These are phyloP conservation scores for Colletotrichum plurivorum DNA, from an alignment of 2,329 filamentous ascomycete species.

Conservation along the genomic window DNA sequence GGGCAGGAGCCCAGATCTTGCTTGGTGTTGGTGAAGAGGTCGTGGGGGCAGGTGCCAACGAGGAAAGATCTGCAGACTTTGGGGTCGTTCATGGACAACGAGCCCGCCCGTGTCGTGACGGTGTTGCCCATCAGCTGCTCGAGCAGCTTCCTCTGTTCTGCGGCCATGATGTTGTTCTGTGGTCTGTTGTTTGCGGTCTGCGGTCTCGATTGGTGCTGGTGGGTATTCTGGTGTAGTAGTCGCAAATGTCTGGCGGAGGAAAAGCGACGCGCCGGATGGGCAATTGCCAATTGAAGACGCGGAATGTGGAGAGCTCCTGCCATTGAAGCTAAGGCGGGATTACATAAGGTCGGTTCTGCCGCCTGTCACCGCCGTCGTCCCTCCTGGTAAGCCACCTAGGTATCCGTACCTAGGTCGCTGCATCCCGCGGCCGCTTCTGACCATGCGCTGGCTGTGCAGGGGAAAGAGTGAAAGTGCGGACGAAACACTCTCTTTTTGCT, in stretches of 20 bases:
- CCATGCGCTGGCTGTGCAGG: constrained; percentile 31
- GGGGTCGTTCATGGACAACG: constrained; percentile 87
- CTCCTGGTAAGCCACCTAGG: constrained; percentile 6
- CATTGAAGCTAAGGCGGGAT: constrained; percentile 3
- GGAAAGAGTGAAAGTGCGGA: constrained; percentile 37
- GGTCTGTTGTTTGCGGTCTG: background rate
- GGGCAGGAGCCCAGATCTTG: constrained; percentile 94
- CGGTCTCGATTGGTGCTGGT: background rate
- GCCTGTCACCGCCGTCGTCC: constrained; percentile 27
- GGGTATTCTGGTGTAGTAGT: background rate
- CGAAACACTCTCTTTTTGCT: constrained; percentile 35
- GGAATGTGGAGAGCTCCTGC: constrained; percentile 36
- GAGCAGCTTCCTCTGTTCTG: constrained; percentile 97
- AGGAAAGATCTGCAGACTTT: constrained; percentile 43
- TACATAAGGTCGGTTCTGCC: constrained; percentile 41
- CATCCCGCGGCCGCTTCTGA: constrained; percentile 34
- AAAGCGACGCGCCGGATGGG: constrained; percentile 35
- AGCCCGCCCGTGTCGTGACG: constrained; percentile 79
- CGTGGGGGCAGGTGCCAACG: constrained; percentile 55
- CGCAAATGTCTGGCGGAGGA: constrained; percentile 14
- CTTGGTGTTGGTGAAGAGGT: constrained; percentile 99
- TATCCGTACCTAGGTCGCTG: background rate
- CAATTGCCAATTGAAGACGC: constrained; percentile 25
- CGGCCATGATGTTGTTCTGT: constrained; percentile 76
- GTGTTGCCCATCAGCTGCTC: constrained; percentile 94